Evolutionary conservation across 1,284 basidiomycete species (phyloP), one percentile per base, ranked within the genome.

Genomic region (Fomitopsis palustris): DNA sequence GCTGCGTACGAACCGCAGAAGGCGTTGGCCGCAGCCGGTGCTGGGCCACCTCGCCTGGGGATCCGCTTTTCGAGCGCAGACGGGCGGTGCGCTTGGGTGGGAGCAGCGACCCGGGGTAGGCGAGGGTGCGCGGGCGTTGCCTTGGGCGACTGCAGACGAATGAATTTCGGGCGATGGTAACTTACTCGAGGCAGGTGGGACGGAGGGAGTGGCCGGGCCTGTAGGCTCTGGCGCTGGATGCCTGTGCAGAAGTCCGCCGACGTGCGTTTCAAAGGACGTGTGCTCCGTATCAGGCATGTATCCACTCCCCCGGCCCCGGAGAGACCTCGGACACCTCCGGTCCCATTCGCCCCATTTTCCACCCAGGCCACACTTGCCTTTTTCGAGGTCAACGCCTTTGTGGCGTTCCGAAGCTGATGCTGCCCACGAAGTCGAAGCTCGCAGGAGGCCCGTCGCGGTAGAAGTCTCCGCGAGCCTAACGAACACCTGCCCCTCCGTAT

Each of bases 361-460:
- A n/a, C 16, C 33, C 38, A 16, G 3, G 39, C 29, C 58, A 42
- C 21, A 25, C 21, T 41, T 38, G 47, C 21, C 21, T 54, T 29
- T 19, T 38, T 6, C 21, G 29, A 39, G 27, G 10, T 56, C 61
- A 63, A 64, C 55, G 60, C 64, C 67, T 69, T 69, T 65, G 67
- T 69, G 67, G 67, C 67, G 67, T 65, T 58, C 63, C 62, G 63
- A 65, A 64, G 62, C 60, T 55, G 62, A 63, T 59, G 39, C 55
- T 53, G 42, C 33, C 14, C n/a, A 25, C 38, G 58, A 61, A 61
- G 52, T 45, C 42, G 60, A 59, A 59, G 56, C 37, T 19, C 19
- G 41, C 52, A 27, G 33, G 47, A 14, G 42, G 29, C 59, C 31
- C 41, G 49, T 56, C 59, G 59, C 59, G 59, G 59, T 54, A 61